These are phyloP conservation scores for Wallemia mellicola DNA, from an alignment of 1,284 basidiomycete species.

Conservation along the genomic window DNA sequence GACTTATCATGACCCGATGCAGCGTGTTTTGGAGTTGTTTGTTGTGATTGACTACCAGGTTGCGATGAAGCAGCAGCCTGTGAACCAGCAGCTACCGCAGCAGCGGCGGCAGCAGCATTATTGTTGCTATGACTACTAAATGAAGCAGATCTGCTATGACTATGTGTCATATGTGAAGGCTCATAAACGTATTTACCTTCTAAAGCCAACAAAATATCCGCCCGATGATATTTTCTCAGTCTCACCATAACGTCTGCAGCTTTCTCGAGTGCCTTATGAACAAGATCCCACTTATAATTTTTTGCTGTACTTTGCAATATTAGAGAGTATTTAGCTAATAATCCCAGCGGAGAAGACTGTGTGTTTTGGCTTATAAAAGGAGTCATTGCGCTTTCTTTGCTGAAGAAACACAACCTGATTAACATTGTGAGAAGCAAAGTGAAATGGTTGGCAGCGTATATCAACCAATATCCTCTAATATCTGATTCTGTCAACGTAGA, in stretches of 20 bases:
- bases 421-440: not conserved
- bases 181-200: not conserved
- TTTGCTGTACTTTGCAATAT: not conserved
- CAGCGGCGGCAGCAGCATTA: not conserved
- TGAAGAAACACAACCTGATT: not conserved
- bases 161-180: not conserved
- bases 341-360: not conserved
- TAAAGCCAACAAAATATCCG: not conserved
- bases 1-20: too few species aligned
- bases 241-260: not conserved
- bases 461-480: not conserved
- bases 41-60: constrained; percentile 9
- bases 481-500: not conserved
- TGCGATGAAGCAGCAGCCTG: not conserved
- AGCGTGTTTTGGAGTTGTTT: constrained; percentile 40
- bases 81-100: not conserved
- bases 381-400: not conserved
- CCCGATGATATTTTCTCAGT: not conserved
- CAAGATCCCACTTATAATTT: not conserved
- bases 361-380: not conserved
- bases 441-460: not conserved
- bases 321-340: not conserved
- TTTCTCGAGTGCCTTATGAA: not conserved
- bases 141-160: not conserved
- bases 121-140: not conserved